A percentile compares a stretch with the other conserved stretches of the same genome.
Evolutionary conservation across 2,329 filamentous ascomycete genomes (phyloP).

Genomic region (Diaporthe ampelina): DNA sequence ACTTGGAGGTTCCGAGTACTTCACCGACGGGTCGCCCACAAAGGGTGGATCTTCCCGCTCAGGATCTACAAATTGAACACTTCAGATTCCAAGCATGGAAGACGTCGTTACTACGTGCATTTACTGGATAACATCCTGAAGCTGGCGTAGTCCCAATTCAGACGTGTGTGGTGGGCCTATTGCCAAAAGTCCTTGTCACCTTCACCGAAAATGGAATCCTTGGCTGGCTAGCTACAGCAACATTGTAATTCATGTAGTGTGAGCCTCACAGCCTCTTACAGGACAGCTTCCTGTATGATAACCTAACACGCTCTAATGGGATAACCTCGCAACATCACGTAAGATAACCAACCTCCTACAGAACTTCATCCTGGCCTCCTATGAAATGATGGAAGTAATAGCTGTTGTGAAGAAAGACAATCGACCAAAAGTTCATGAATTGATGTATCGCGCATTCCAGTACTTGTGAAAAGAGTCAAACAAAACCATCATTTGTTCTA

Average conservation of each 20-base stretch:
- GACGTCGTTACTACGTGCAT: background rate
- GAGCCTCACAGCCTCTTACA: too few relatives aligned
- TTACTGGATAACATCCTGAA: background rate
- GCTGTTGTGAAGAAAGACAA: slow-evolving; percentile 1
- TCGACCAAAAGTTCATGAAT: slow-evolving; percentile 30
- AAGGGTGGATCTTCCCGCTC: slow-evolving; percentile 27
- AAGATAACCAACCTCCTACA: too few relatives aligned
- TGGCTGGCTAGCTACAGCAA: slow-evolving; percentile 10
- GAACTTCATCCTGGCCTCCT: too few relatives aligned
- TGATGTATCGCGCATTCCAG: slow-evolving; percentile 17
- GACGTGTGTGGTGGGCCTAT: background rate
- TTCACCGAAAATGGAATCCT: background rate
- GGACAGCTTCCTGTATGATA: too few relatives aligned
- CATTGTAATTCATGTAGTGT: background rate
- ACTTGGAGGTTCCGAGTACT: slow-evolving; percentile 12
- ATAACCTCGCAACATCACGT: too few relatives aligned
- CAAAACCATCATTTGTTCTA: slow-evolving; percentile 21
- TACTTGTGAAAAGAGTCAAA: slow-evolving; percentile 8
- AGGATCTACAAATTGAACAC: slow-evolving; percentile 18
- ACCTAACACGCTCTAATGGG: too few relatives aligned
- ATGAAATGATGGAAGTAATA: background rate
- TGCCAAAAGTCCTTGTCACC: background rate
- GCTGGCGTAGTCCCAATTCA: background rate
- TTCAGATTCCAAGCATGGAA: background rate
- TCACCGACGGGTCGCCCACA: slow-evolving; percentile 2